Percentiles rank a stretch among this genome's conserved stretches.
These are phyloP conservation scores for Vanderwaltozyma yarrowii DNA, from an alignment of 805 yeast species.

Conservation along the genomic window DNA sequence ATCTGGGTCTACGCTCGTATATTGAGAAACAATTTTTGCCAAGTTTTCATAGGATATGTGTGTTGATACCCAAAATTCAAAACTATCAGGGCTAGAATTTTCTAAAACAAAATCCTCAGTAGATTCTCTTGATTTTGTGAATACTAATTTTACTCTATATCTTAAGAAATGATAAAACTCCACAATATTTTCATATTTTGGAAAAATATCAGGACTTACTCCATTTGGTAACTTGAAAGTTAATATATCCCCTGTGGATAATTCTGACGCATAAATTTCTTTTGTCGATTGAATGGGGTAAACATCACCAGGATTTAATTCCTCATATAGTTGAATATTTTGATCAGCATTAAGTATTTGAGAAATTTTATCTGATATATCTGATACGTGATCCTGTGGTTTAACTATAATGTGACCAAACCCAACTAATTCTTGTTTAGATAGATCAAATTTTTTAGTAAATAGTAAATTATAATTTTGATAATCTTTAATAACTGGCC, in stretches of 20 bases:
- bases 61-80: conserved; percentile 63
- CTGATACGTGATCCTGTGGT: conserved; percentile 36
- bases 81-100: conserved; percentile 14
- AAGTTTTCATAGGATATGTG: conserved; percentile 48
- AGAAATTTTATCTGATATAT: conserved; percentile 3
- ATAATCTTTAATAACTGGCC: conserved; percentile 8
- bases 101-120: conserved; percentile 23
- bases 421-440: conserved; percentile 48
- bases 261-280: conserved; percentile 45
- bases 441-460: conserved; percentile 58
- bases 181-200: conserved; percentile 30
- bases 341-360: conserved; percentile 31
- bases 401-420: conserved; percentile 48
- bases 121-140: conserved; percentile 24
- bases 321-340: conserved; percentile 42
- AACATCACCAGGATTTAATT: conserved; percentile 44
- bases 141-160: conserved; percentile 49
- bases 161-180: conserved; percentile 45
- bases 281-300: conserved; percentile 32
- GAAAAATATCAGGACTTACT: conserved; percentile 16
- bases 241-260: conserved; percentile 61
- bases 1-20: conserved; percentile 44
- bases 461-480: conserved; percentile 29
- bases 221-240: conserved; percentile 17
- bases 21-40: conserved; percentile 48